Percentiles rank a stretch among this genome's conserved stretches.
phyloP scores from a whole-genome alignment of 306 rosid genomes.

The Heteromeles arbutifolia region DNA sequence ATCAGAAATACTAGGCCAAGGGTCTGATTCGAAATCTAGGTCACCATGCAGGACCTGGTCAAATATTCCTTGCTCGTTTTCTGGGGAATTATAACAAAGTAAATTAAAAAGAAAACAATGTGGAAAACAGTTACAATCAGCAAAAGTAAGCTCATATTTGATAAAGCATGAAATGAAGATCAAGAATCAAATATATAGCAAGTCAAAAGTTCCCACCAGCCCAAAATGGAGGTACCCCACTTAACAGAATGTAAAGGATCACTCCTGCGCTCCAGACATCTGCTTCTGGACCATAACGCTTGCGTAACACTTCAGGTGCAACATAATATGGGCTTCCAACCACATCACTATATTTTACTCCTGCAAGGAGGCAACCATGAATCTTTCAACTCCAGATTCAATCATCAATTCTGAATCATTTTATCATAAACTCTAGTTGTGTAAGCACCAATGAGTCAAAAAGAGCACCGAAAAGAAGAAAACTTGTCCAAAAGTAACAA shows the following conservation, averaged over 20 bases:
- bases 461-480: not conserved
- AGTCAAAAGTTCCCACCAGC: slow-evolving; percentile 57
- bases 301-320: slow-evolving; percentile 91
- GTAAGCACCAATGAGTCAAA: not conserved
- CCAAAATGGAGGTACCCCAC: slow-evolving; percentile 99
- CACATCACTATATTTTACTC: slow-evolving; percentile 74
- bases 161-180: not conserved
- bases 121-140: not conserved
- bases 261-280: slow-evolving; percentile 99
- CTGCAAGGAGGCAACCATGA: slow-evolving; percentile 41
- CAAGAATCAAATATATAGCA: not conserved
- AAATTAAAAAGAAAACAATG: not conserved
- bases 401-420: too few species aligned
- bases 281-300: slow-evolving; percentile 88
- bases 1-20: slow-evolving; percentile 94
- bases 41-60: slow-evolving; percentile 90
- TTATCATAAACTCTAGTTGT: too few species aligned
- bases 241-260: slow-evolving; percentile 83
- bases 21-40: slow-evolving; percentile 82
- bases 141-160: not conserved
- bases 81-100: slow-evolving; percentile 28
- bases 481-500: not conserved
- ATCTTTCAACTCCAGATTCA: slow-evolving; percentile 13
- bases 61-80: slow-evolving; percentile 80
- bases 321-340: slow-evolving; percentile 99